These are phyloP conservation scores for Hymenoscyphus infarciens DNA, from an alignment of 2,329 filamentous ascomycete species.

Conservation along the genomic window DNA sequence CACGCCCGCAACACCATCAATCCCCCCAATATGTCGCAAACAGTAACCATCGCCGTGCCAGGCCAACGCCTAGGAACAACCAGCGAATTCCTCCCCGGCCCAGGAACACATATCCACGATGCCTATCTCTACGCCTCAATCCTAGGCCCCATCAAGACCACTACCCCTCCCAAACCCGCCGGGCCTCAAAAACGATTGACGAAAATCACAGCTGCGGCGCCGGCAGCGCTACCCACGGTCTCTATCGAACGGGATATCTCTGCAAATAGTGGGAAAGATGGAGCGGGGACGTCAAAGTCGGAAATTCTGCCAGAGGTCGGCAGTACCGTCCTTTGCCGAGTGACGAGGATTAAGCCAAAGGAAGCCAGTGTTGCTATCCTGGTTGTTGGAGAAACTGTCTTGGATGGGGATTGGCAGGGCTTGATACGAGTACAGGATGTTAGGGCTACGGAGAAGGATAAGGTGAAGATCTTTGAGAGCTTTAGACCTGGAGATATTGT, in stretches of 20 bases:
- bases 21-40: slow-evolving; percentile 25
- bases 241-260: slow-evolving; percentile 45
- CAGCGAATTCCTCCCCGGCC: slow-evolving; percentile 65
- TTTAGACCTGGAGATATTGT: slow-evolving; percentile 94
- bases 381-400: slow-evolving; percentile 68
- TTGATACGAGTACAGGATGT: slow-evolving; percentile 88
- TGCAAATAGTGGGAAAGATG: slow-evolving; percentile 14
- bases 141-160: slow-evolving; percentile 64
- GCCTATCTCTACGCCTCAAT: slow-evolving; percentile 77
- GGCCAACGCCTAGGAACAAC: slow-evolving; percentile 74
- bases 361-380: slow-evolving; percentile 86
- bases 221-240: slow-evolving; percentile 48
- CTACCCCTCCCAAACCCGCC: slow-evolving; percentile 38
- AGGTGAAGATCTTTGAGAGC: slow-evolving; percentile 83
- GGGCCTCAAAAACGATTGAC: slow-evolving; percentile 57
- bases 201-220: slow-evolving; percentile 48
- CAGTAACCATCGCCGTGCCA: slow-evolving; percentile 60
- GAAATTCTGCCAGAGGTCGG: slow-evolving; percentile 80
- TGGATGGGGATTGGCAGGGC: slow-evolving; percentile 79
- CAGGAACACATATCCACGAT: slow-evolving; percentile 80
- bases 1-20: slow-evolving; percentile 5
- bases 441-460: slow-evolving; percentile 91
- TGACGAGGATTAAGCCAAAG: slow-evolving; percentile 79
- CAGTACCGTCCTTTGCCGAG: slow-evolving; percentile 75
- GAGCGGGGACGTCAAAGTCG: slow-evolving; percentile 43